Base-by-base conservation (phyloP, 2,329 filamentous ascomycete genomes). In the Decorospora gaudefroyi region DNA sequence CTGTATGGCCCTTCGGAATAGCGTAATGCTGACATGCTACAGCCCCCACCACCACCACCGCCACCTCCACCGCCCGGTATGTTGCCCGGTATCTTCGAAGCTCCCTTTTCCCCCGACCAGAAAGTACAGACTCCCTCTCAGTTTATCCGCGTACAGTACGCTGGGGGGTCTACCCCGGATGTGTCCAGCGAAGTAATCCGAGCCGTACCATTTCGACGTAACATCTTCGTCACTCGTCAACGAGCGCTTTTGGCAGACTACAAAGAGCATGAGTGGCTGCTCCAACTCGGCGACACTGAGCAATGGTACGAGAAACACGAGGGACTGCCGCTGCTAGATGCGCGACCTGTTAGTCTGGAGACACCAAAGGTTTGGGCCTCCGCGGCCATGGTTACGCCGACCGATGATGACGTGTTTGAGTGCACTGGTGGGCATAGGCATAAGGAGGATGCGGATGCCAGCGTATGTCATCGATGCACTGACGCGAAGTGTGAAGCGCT, bases 241-340 rank as follows among this genome's bases (percentile, higher is more conserved):
- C 35, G 40, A 7, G 61, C 59, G 4, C 37, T 56, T 2, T 25
- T 37, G 1, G 53, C 55, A 3, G 67, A 70, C 30, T 63, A 65
- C 16, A 52, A 61, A 12, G 57, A 68, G 21, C 46, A 60, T 22
- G 41, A 47, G 7, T 70, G 66, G 66, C 42, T 69, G 3, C 16
- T 70, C 1, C 46, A 61, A 28, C 36, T 57, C 29, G 64, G 55
- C 1, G 43, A 25, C 3, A 54, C 63, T 1, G 64, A 64, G 4
- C 22, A 49, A 0, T 70, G 67, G 66, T 67, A 69, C 17, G 46
- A 58, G 30, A 67, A 63, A 36, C 65, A 57, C 10, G 54, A 54
- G 22, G 38, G 62, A 2, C 12, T 41, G 4, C 30, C 49, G 9
- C 21, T 61, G 4, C 33, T 49, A 4, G 51, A 56, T 17, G 38